phyloP scores from a whole-genome alignment of 495 filamentous ascomycete species.

The Tetracladium setigerum region DNA sequence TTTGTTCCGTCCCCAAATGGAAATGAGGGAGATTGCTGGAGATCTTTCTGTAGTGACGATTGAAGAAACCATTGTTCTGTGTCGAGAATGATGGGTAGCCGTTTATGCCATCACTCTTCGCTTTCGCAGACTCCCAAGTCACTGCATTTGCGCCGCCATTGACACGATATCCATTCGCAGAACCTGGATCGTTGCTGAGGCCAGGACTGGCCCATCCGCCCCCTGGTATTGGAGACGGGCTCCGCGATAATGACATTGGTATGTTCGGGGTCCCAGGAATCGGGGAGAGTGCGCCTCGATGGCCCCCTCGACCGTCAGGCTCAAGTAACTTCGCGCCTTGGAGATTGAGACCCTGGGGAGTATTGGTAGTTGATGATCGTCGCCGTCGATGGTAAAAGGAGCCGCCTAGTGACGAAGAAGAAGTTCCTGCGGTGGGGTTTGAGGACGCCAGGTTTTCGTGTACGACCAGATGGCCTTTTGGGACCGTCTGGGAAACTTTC shows the following conservation, averaged over 20 bases:
- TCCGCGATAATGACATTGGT: slow-evolving; percentile 76
- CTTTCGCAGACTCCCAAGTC: slow-evolving; percentile 74
- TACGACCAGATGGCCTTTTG: slow-evolving; percentile 12
- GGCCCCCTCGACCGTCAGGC: too few relatives aligned
- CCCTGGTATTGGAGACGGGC: slow-evolving; percentile 70
- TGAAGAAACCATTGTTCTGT: slow-evolving; percentile 73
- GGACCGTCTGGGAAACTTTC: slow-evolving; percentile 16
- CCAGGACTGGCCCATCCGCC: slow-evolving; percentile 87
- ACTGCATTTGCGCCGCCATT: slow-evolving; percentile 49
- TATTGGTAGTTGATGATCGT: slow-evolving; percentile 16
- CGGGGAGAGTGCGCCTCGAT: slow-evolving; percentile 4
- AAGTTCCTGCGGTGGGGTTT: slow-evolving; percentile 16
- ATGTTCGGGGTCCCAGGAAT: slow-evolving; percentile 34
- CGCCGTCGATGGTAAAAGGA: slow-evolving; percentile 22
- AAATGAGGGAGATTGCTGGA: slow-evolving; percentile 72
- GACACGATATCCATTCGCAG: slow-evolving; percentile 34
- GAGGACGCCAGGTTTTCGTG: slow-evolving; percentile 22
- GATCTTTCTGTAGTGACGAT: slow-evolving; percentile 65
- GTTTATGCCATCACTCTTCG: slow-evolving; percentile 65
- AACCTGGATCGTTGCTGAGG: slow-evolving; percentile 60
- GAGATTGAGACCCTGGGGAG: slow-evolving; percentile 11
- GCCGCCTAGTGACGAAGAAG: slow-evolving; percentile 11
- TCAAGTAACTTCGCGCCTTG: neutral
- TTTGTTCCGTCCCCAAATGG: slow-evolving; percentile 27
- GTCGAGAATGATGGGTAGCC: slow-evolving; percentile 77